These are phyloP conservation scores for Exsudoporus floridanus DNA, from an alignment of 1,284 basidiomycete genomes.

Conservation along the genomic window DNA sequence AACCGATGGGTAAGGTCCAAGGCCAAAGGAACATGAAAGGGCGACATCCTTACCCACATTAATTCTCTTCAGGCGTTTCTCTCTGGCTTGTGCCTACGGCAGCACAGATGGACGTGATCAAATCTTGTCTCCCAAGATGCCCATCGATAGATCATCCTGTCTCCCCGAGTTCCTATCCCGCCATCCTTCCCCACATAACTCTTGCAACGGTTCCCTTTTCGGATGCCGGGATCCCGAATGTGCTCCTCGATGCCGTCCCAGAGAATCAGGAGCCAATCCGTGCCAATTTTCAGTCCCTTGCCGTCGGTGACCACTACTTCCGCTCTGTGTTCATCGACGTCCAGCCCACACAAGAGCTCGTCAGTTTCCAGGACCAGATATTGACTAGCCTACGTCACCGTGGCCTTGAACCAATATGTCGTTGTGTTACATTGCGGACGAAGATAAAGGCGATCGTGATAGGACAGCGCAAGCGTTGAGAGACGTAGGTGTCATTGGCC, in stretches of 20 bases:
- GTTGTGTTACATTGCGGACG: constrained; percentile 64
- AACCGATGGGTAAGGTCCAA: constrained; percentile 26
- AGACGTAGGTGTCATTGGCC: constrained; percentile 35
- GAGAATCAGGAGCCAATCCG: constrained; percentile 28
- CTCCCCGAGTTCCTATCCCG: constrained; percentile 47
- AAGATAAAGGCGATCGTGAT: constrained; percentile 46
- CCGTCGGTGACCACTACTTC: constrained; percentile 60
- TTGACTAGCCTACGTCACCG: constrained; percentile 37
- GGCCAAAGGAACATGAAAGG: background rate
- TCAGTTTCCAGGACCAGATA: constrained; percentile 49
- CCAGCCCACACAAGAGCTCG: constrained; percentile 44
- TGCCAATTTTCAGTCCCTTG: constrained; percentile 50
- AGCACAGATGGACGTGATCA: constrained; percentile 41
- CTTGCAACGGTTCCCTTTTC: constrained; percentile 49
- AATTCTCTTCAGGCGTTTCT: constrained; percentile 43
- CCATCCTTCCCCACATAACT: constrained; percentile 68
- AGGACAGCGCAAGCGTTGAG: constrained; percentile 39
- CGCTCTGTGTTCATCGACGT: constrained; percentile 66
- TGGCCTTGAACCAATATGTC: constrained; percentile 55
- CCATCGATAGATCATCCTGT: constrained; percentile 11
- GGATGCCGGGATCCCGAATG: constrained; percentile 15
- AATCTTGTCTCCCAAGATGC: constrained; percentile 44
- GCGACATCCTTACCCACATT: constrained; percentile 1
- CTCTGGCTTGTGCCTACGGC: constrained; percentile 63
- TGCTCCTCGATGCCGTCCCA: constrained; percentile 45